Evolutionary conservation across 2,329 filamentous ascomycete species (phyloP).

Genomic region (Aspergillus pseudotamarii): DNA sequence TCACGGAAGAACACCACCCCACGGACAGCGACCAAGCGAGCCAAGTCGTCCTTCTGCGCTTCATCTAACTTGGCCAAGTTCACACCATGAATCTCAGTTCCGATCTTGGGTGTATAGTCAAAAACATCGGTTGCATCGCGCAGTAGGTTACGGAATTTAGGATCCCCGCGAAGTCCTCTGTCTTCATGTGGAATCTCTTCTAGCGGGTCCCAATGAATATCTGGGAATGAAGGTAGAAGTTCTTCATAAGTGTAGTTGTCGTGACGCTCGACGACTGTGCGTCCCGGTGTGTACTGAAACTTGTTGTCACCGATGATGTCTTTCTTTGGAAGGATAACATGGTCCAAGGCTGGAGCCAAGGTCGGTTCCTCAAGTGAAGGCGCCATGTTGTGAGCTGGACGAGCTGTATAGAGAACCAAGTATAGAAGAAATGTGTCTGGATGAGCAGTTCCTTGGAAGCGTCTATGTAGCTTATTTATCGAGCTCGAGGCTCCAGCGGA

Average conservation of each 20-base stretch:
- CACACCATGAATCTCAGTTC: conserved; percentile 56
- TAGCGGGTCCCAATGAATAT: conserved; percentile 55
- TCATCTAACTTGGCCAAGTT: conserved; percentile 55
- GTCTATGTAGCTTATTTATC: conserved; percentile 4
- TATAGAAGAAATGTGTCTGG: background rate
- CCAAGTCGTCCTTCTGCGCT: conserved; percentile 57
- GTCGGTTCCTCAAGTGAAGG: conserved; percentile 35
- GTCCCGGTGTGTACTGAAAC: conserved; percentile 53
- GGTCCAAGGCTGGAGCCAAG: conserved; percentile 12
- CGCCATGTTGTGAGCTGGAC: conserved; percentile 27
- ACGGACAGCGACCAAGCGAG: conserved; percentile 55
- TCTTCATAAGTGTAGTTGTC: conserved; percentile 56
- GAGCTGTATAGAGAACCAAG: background rate
- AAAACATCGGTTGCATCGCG: conserved; percentile 57
- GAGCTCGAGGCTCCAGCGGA: background rate
- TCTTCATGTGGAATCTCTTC: conserved; percentile 55
- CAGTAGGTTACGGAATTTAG: conserved; percentile 57
- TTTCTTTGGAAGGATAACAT: conserved; percentile 25
- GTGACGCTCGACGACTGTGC: conserved; percentile 48
- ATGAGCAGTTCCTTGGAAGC: background rate
- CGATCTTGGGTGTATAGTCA: conserved; percentile 60
- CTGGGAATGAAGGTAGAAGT: conserved; percentile 56
- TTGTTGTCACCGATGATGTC: conserved; percentile 28
- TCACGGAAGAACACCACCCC: conserved; percentile 62
- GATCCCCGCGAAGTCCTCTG: conserved; percentile 57